Conservation (phyloP, 352 stramenopile genomes). For the Saprolegnia parasitica region DNA sequence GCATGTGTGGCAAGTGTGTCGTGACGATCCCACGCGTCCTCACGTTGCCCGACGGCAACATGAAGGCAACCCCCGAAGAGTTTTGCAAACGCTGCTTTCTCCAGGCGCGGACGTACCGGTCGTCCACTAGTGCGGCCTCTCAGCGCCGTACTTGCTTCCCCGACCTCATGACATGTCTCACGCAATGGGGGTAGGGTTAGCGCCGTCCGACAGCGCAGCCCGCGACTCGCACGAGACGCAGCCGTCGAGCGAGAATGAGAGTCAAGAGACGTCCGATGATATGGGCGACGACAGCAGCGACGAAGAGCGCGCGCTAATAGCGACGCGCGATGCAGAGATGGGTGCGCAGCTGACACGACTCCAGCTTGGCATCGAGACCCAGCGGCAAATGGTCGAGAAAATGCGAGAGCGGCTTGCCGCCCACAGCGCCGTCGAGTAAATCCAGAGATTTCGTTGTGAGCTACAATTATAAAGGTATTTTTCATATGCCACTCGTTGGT, state of each 20-base stretch:
- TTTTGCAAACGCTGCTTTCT: conserved; percentile 27
- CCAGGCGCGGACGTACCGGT: not conserved
- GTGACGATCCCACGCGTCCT: conserved; percentile 15
- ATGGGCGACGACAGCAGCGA: not conserved
- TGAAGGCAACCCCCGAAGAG: conserved; percentile 16
- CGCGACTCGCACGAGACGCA: no score
- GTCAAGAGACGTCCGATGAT: not conserved
- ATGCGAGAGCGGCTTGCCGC: conserved; percentile 9
- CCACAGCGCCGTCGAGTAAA: no score
- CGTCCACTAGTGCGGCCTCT: not conserved
- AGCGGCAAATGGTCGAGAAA: conserved; percentile 9
- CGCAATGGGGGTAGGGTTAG: conserved; percentile 8
- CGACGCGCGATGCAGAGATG: not conserved
- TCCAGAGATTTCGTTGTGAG: no score
- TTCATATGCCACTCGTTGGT: no score
- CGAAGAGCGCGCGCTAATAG: not conserved
- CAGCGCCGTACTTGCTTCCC: not conserved
- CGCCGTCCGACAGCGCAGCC: not conserved
- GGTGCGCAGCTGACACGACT: not conserved
- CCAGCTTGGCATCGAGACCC: conserved; percentile 12
- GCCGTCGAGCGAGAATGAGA: no score
- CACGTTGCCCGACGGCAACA: not conserved
- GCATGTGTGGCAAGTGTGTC: conserved; percentile 28
- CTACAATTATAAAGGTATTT: no score
- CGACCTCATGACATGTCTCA: no score